Conservation (phyloP, 1,284 basidiomycete species). For the Irpex rosettiformis region DNA sequence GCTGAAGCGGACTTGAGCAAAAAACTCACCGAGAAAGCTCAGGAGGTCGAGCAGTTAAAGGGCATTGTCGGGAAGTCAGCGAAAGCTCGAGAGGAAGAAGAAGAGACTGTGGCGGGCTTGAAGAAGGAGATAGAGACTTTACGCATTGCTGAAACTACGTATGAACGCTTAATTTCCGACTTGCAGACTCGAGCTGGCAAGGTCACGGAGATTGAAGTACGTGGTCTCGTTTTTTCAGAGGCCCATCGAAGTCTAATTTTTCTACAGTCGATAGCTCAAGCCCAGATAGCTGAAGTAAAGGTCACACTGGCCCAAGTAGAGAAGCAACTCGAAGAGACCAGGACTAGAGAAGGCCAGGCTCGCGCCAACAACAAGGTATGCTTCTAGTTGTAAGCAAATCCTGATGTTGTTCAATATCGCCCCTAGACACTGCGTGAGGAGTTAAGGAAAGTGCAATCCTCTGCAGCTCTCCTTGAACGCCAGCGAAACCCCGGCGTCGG, state of each 20-base stretch:
- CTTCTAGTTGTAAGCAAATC: neutral
- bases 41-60: constrained; percentile 75
- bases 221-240: constrained; percentile 13
- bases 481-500: constrained; percentile 92
- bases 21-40: constrained; percentile 71
- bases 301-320: constrained; percentile 46
- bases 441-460: constrained; percentile 88
- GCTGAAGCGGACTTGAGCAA: constrained; percentile 83
- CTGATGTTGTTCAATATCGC: constrained; percentile 2
- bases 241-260: neutral
- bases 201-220: constrained; percentile 57
- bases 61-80: constrained; percentile 52
- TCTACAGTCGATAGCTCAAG: constrained; percentile 41
- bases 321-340: constrained; percentile 60
- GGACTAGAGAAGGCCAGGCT: constrained; percentile 61
- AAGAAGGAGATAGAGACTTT: constrained; percentile 53
- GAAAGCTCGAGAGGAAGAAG: constrained; percentile 54
- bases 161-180: constrained; percentile 45
- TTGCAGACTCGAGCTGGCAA: constrained; percentile 47
- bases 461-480: constrained; percentile 82
- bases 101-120: constrained; percentile 50
- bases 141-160: constrained; percentile 43
- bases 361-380: constrained; percentile 73
- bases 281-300: constrained; percentile 41
- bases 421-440: constrained; percentile 82